These are phyloP conservation scores for Pythium myriotylum DNA, from an alignment of 352 stramenopile species.

Conservation along the genomic window DNA sequence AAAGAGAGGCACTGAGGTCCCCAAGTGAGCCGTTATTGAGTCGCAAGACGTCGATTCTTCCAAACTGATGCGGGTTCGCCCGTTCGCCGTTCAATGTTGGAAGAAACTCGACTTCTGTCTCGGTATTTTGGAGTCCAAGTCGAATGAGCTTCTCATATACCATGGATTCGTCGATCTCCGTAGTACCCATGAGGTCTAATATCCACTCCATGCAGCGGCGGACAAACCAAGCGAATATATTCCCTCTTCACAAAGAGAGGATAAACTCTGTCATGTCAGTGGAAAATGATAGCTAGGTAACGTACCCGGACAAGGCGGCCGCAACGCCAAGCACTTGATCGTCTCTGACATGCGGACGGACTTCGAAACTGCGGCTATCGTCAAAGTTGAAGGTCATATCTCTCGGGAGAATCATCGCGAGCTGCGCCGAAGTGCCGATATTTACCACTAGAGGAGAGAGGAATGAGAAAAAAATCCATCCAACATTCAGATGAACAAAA, in stretches of 20 bases:
- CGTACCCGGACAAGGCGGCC: constrained; percentile 71
- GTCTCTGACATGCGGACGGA: constrained; percentile 67
- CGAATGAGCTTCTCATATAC: constrained; percentile 62
- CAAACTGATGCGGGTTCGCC: constrained; percentile 34
- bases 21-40: constrained; percentile 75
- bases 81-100: constrained; percentile 78
- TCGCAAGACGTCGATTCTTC: constrained; percentile 47
- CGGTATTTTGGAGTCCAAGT: constrained; percentile 43
- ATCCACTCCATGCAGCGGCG: constrained; percentile 60
- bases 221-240: constrained; percentile 72
- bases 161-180: constrained; percentile 25
- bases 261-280: too few relatives aligned
- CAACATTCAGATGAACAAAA: constrained; percentile 3
- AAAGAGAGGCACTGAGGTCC: constrained; percentile 71
- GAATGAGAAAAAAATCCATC: constrained; percentile 6
- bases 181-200: constrained; percentile 33
- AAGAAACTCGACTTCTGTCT: constrained; percentile 60
- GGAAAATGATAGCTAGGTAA: too few relatives aligned
- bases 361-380: constrained; percentile 56
- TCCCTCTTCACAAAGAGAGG: constrained; percentile 40
- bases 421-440: constrained; percentile 80
- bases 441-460: constrained; percentile 60
- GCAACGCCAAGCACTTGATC: constrained; percentile 68
- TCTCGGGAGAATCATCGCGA: constrained; percentile 63
- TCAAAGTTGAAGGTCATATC: constrained; percentile 13